A percentile compares a stretch with the other conserved stretches of the same genome.
These are phyloP conservation scores for Parastagonospora nodorum DNA, from an alignment of 2,329 filamentous ascomycete genomes.

Conservation along the genomic window DNA sequence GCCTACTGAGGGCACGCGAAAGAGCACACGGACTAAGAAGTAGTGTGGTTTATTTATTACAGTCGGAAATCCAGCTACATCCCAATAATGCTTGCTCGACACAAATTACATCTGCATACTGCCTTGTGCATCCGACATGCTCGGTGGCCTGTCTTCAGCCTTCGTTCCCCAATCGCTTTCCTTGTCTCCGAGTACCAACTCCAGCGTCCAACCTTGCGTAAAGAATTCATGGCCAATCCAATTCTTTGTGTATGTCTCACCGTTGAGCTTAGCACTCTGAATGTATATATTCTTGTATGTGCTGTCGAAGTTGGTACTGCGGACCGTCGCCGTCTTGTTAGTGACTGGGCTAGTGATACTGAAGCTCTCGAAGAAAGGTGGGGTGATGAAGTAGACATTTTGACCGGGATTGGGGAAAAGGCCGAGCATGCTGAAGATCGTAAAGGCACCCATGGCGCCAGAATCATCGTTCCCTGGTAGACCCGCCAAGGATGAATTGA, in stretches of 20 bases:
- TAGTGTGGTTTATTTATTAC: conserved; percentile 1
- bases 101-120: not conserved
- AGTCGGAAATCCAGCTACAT: not conserved
- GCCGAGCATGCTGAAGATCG: conserved; percentile 51
- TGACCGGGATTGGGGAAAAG: conserved; percentile 55
- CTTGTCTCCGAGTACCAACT: conserved; percentile 47
- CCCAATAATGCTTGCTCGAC: too few species aligned
- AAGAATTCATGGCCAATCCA: conserved; percentile 55
- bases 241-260: conserved; percentile 49
- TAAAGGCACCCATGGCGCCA: conserved; percentile 54
- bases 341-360: conserved; percentile 48
- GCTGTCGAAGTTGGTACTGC: conserved; percentile 48
- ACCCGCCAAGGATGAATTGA: conserved; percentile 49
- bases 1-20: conserved; percentile 24
- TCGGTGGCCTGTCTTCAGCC: conserved; percentile 42
- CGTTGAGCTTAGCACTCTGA: conserved; percentile 51
- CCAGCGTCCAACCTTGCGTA: conserved; percentile 49
- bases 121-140: conserved; percentile 10
- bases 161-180: conserved; percentile 53
- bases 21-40: conserved; percentile 32
- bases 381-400: conserved; percentile 54
- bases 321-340: conserved; percentile 49
- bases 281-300: conserved; percentile 51
- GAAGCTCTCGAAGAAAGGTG: conserved; percentile 53
- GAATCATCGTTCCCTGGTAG: conserved; percentile 55